Base-by-base conservation (phyloP, 2,329 filamentous ascomycete genomes). In the Pyricularia grisea region DNA sequence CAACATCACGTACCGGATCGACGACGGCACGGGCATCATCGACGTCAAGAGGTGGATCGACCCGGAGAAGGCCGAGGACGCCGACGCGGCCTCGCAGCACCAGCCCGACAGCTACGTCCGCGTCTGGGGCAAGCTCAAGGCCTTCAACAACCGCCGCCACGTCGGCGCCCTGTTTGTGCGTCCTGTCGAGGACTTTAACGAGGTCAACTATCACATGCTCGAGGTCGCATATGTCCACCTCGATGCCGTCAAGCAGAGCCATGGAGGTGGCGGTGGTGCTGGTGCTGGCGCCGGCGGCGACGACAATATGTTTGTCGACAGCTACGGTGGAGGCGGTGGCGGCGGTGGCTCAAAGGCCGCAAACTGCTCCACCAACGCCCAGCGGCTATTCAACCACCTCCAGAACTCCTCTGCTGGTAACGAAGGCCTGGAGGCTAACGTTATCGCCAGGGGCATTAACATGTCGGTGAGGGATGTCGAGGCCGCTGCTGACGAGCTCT, bases 21-120 rank as follows among this genome's bases (percentile, higher is more conserved):
- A 99, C 80, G 95, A 99, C 79, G 95, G 95, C 77, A 99, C 96
- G 0, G 94, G 93, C 70, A 85, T 89, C 71, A 90, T 97, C 74
- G 96, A 99, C 79, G 94, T 93, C 73, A 96, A 95, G 82, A 89
- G 91, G 78, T 97, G 92, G 91, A 84, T 92, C 69, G 90, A 94
- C 79, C 80, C 85, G 73, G 87, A 88, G 76, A 85, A 85, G 76
- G 79, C 79, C 69, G 83, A 85, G 50, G 77, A 79, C 58, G 75
- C 78, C 31, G 81, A 82, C 72, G 70, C 68, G 67, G 70, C 71
- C 61, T 33, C 77, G 85, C 86, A 71, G 20, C 87, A 92, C 73
- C 85, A 88, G 72, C 84, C 90, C 73, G 91, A 94, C 75, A 87
- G 89, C 68, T 94, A 97, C 80, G 92, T 94, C 68, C 90, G 94